Evolutionary conservation across 306 rosid species (phyloP), one percentile per base, ranked within the genome.

Genomic region (Glycine latifolia): DNA sequence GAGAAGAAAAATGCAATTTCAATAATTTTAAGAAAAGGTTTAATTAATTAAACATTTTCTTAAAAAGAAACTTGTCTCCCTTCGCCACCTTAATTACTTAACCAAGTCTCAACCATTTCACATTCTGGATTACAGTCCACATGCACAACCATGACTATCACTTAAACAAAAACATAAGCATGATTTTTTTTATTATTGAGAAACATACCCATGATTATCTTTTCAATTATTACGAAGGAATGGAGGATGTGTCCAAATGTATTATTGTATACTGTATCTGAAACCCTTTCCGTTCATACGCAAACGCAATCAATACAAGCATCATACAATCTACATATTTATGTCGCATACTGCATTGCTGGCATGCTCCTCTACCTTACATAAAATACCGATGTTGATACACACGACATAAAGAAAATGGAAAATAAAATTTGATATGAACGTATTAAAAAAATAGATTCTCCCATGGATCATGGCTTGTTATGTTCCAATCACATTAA

Each of bases 401-500:
- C 59, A 17, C 39, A 55, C 2, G 10, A 46, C 10, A 68, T 16
- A 46, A 15, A 9, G 13, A 16, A 46, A 69, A 66, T 13, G 10
- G 7, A 15, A 48, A 67, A 17, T 7, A 43, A 17, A 67, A 35
- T 33, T 37, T 48, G 76, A 76, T 55, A 46, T 52, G 4, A 67
- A 76, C 73, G 8, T 48, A 60, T 44, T 44, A 63, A 33, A 78
- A 68, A 53, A 20, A 39, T 47, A 63, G 71, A 68, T 75, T 60
- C 33, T 50, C 10, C 53, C 65, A 54, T 75, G 71, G 60, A 55
- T 41, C 14, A 81, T 48, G 77, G 73, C 78, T 46, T 73, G 43
- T 75, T 71, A 75, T 1, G 50, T 43, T 79, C 44, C 61, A 69
- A 43, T 84, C 79, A 43, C 53, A 69, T 33, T 9, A 58, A 58